Base-by-base conservation (phyloP, 192 early-diverging fungal genomes). In the Allomyces macrogynus region DNA sequence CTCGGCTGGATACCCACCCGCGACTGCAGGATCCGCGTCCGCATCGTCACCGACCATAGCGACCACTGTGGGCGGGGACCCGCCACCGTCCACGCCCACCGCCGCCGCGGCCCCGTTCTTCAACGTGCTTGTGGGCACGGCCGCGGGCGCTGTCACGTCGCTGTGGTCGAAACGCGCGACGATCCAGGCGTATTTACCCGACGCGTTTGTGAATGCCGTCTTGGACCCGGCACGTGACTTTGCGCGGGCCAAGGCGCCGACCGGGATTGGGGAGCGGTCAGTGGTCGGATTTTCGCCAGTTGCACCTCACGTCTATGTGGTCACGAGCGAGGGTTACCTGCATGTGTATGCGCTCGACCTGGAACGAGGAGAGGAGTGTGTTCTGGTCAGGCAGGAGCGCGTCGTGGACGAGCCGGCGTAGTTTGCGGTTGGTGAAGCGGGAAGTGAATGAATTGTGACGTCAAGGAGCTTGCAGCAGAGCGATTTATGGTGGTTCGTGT, bases 201-300 rank as follows among this genome's bases (percentile, higher is more conserved):
- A 90, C 67, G 76, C 78, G 44, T 67, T 91, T 1, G 64, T 80
- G 23, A 90, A 92, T 5, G 92, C 95, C 65, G 91, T 97, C 63
- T 95, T 87, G 87, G 94, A 97, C 74, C 94, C 94, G 5, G 77
- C 87, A 61, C 78, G 96, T 10, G 91, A 99, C 72, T 99, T 95
- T 77, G 92, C 91, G 10, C 89, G 86, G 65, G 81, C 92, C 24
- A 93, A 92, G 72, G 73, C 97, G 24, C 93, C 93, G 20, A 76
- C 78, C 43, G 73, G 83, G 10, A 84, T 85, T 65, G 83, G 86
- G 24, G 84, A 86, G 69, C 87, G 86, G 67, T 73, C 87, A 12
- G 84, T 87, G 20, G 88, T 42, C 11, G 24, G 43, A 12, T 61
- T 32, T 43, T 54, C 24, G 42, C 62, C 83, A 64, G 83, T 80